Base-by-base conservation (phyloP, 495 filamentous ascomycete genomes). In the Talaromyces borbonicus region DNA sequence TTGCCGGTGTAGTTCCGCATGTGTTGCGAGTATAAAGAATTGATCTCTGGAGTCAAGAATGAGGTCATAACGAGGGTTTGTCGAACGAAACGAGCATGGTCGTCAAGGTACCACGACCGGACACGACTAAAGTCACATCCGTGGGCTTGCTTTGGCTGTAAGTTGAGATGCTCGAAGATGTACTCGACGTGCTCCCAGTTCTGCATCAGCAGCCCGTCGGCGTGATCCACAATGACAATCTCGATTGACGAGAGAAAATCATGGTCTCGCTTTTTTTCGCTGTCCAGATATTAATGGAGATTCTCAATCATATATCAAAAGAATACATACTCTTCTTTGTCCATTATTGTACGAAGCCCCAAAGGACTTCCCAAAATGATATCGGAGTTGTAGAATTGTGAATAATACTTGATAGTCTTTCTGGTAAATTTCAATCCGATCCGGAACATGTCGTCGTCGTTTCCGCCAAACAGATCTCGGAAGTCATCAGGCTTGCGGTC, bases 101-200 rank as follows among this genome's bases (percentile, higher is more conserved):
- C 81, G 61, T 98, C 88, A 7, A 98, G 74, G 62, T 94, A 96
- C 87, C 87, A 96, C 46, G 71, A 76, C 25, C 93, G 79, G 11
- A 96, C 89, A 3, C 93, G 83, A 51, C 81, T 84, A 62, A 96
- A 95, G 68, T 98, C 92, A 55, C 87, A 94, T 49, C 85, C 88
- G 63, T 97, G 92, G 3, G 86, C 78, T 55, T 95, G 86, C 46
- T 79, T 83, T 14, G 90, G 92, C 53, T 92, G 88, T 33, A 83
- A 71, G 62, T 97, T 98, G 37, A 97, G 79, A 62, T 96, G 88
- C 49, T 87, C 78, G 57, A 96, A 85, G 52, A 95, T 80, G 59
- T 80, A 85, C 53, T 88, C 84, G 43, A 95, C 76, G 64, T 97
- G 89, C 54, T 95, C 90, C 92, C 93, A 97, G 63, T 95, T 95